Base-by-base conservation (phyloP, 2,329 filamentous ascomycete species). In the Neurospora crassa region DNA sequence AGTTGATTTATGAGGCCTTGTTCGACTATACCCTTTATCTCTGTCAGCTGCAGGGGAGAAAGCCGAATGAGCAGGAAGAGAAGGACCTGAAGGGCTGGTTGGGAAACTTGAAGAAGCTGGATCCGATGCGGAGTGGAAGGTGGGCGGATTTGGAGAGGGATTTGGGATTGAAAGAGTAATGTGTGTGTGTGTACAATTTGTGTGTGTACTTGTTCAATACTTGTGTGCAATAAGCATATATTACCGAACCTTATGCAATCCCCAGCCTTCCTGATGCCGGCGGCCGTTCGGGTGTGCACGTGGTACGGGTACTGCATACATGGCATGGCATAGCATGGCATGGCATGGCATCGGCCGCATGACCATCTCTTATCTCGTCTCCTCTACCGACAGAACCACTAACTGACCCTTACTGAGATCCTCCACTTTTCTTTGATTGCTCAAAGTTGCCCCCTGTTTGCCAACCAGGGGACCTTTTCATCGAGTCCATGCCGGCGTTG, bases 1-100 rank as follows among this genome's bases (percentile, higher is more conserved):
- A 97, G 81, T 96, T 93, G 88, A 92, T 97, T 67, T 97, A 97
- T 78, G 92, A 97, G 80, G 91, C 91, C 5, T 83, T 98, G 69
- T 85, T 98, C 34, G 89, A 93, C 73, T 94, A 93, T 77, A 90
- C 90, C 0, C 78, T 90, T 40, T 82, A 84, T 41, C 80, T 91
- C n/a, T 85, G 84, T 70, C 79, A 80, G n/a, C 77, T 92, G 72
- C 85, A 85, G 76, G 80, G 81, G 80, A 76, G 81, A 67, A 77
- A 79, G 71, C 84, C 79, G 3, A 74, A 75, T 11, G 71, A 73
- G 1, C 78, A 82, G 6, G 83, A 87, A 74, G 80, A 81, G 72
- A 76, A 77, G 10, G 84, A 88, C 68, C 79, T 90, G 59, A 70
- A 45, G 8, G 40, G 74, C 67, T 92, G 90, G 92, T 80, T 97